phyloP scores from a whole-genome alignment of 805 yeast species.

The Lachancea meyersii region DNA sequence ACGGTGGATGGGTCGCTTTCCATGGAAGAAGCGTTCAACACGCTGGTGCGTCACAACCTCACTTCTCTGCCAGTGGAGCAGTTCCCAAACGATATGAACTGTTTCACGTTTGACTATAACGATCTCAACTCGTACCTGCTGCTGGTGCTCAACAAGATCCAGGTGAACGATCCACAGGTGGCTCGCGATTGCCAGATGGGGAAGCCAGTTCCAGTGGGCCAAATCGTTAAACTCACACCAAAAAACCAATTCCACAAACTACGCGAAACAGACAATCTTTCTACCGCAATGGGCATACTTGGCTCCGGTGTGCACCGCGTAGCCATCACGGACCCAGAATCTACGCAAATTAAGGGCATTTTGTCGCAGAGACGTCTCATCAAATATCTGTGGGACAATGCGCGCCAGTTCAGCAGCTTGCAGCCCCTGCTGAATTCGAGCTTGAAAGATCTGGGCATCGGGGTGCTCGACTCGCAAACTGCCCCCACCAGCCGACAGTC shows the following conservation, averaged over 20 bases:
- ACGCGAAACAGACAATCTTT: conserved; percentile 59
- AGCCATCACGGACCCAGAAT: conserved; percentile 59
- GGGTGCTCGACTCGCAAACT: conserved; percentile 40
- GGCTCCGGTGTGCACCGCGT: conserved; percentile 96
- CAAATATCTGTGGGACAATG: conserved; percentile 86
- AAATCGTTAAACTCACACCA: conserved; percentile 76
- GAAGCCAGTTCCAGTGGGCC: conserved; percentile 84
- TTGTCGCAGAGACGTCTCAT: conserved; percentile 86
- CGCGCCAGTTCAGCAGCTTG: conserved; percentile 74
- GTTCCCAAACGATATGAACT: conserved; percentile 50
- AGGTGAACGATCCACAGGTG: conserved; percentile 31
- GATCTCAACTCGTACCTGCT: conserved; percentile 83
- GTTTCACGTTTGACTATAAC: conserved; percentile 84
- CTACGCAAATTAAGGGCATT: conserved; percentile 65
- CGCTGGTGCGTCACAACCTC: conserved; percentile 60
- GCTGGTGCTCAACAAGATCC: conserved; percentile 70
- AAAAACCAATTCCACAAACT: conserved; percentile 84
- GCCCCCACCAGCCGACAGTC: conserved; percentile 36
- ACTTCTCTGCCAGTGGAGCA: conserved; percentile 80
- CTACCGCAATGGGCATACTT: conserved; percentile 72
- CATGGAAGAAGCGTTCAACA: conserved; percentile 85
- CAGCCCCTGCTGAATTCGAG: conserved; percentile 68
- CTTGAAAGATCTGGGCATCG: conserved; percentile 68
- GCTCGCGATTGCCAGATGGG: conserved; percentile 69
- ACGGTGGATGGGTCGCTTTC: conserved; percentile 59